A percentile compares a stretch with the other conserved stretches of the same genome.
Conservation (phyloP, 495 filamentous ascomycete species). For the Pseudoneurospora amorphoporcata region DNA sequence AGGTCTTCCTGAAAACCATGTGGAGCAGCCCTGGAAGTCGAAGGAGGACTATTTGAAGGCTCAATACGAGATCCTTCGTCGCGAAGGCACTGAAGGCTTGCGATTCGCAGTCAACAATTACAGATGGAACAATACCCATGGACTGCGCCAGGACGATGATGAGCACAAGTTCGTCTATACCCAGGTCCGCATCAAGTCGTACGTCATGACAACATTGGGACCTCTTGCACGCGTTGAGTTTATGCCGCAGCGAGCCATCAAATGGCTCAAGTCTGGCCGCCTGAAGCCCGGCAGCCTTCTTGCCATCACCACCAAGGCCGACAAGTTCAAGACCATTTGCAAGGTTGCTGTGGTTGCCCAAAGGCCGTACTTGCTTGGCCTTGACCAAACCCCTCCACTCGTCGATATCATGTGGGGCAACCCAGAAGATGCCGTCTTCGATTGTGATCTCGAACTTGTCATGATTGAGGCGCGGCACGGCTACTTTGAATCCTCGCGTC, state of each 20-base stretch:
- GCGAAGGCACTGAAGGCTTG: conserved; percentile 51
- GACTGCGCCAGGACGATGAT: conserved; percentile 29
- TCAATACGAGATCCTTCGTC: conserved; percentile 57
- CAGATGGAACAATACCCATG: background rate
- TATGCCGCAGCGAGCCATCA: conserved; percentile 56
- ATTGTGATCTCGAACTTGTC: conserved; percentile 58
- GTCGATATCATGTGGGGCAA: conserved; percentile 67
- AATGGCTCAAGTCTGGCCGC: conserved; percentile 68
- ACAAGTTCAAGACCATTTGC: conserved; percentile 56
- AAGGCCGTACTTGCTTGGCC: conserved; percentile 44
- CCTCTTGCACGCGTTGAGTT: conserved; percentile 61
- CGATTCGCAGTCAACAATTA: conserved; percentile 42
- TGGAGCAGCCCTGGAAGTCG: conserved; percentile 28
- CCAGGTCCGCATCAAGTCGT: conserved; percentile 55
- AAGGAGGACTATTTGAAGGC: conserved; percentile 47
- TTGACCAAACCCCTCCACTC: conserved; percentile 56
- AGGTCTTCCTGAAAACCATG: conserved; percentile 26
- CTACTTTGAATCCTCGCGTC: conserved; percentile 65
- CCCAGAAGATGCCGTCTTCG: conserved; percentile 49
- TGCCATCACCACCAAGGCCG: conserved; percentile 52
- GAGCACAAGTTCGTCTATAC: conserved; percentile 60
- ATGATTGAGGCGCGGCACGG: conserved; percentile 67
- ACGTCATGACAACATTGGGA: conserved; percentile 52
- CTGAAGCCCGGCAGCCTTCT: conserved; percentile 61
- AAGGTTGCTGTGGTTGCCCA: conserved; percentile 66